phyloP scores from a whole-genome alignment of 345 rosid species.

The Fremontodendron californicum region DNA sequence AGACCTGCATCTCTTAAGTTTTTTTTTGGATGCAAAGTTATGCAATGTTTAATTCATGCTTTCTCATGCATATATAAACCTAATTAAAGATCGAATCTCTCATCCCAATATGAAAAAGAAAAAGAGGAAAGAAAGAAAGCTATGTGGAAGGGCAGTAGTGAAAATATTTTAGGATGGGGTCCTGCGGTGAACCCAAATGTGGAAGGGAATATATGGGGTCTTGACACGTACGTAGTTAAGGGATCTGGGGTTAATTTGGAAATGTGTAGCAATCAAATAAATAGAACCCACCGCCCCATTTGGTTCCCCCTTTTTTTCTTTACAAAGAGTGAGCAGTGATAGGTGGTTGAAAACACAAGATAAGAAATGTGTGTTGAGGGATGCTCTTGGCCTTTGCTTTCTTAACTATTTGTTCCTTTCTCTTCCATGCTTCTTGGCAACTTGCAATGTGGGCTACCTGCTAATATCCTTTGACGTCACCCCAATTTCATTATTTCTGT shows the following conservation, averaged over 20 bases:
- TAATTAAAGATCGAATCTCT: background rate
- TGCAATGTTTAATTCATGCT: background rate
- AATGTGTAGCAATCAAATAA: background rate
- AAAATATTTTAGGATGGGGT: constrained; percentile 4
- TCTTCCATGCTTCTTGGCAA: constrained; percentile 36
- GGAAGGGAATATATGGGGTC: constrained; percentile 22
- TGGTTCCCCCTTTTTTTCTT: background rate
- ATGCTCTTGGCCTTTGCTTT: constrained; percentile 15
- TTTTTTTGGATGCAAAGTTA: no score
- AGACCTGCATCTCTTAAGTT: no score
- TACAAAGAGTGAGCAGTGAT: constrained; percentile 2
- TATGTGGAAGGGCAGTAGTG: background rate
- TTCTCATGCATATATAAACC: background rate
- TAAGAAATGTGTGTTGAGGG: constrained; percentile 40
- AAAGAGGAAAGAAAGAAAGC: background rate
- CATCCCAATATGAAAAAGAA: background rate
- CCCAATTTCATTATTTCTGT: background rate
- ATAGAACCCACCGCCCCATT: constrained; percentile 21
- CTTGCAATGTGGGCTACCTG: constrained; percentile 20
- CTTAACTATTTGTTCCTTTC: background rate
- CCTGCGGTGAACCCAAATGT: background rate
- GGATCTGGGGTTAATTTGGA: background rate
- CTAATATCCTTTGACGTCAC: background rate
- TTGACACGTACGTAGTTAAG: constrained; percentile 22
- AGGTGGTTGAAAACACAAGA: constrained; percentile 6